A percentile compares a stretch with the other conserved stretches of the same genome.
These are phyloP conservation scores for Tuber indicum DNA, from an alignment of 495 filamentous ascomycete species.

Conservation along the genomic window DNA sequence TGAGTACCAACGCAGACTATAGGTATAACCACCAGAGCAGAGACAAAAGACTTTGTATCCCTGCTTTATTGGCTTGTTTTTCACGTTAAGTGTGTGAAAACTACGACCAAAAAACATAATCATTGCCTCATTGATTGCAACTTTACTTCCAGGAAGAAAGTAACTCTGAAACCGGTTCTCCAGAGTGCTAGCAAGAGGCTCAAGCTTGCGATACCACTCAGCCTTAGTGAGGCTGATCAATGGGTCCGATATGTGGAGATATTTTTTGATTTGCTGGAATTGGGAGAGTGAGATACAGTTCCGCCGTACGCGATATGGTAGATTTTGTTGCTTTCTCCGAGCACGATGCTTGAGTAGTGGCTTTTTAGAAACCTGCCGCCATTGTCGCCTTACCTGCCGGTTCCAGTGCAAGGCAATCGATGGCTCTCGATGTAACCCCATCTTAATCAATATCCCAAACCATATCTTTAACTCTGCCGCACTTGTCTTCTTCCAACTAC, in stretches of 20 bases:
- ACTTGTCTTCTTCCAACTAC: neutral
- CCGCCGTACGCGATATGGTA: neutral
- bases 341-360: neutral
- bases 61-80: conserved; percentile 18
- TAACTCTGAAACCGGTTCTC: neutral
- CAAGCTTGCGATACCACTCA: conserved; percentile 7
- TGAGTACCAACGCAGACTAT: neutral
- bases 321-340: neutral
- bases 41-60: conserved; percentile 12
- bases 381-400: neutral
- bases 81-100: conserved; percentile 12
- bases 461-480: conserved; percentile 7
- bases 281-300: neutral
- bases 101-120: conserved; percentile 13
- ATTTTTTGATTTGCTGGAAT: conserved; percentile 9
- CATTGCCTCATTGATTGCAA: conserved; percentile 18
- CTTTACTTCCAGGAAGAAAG: conserved; percentile 10
- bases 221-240: neutral
- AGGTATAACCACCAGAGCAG: conserved; percentile 1
- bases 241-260: conserved; percentile 8
- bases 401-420: too few relatives aligned
- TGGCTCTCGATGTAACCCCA: neutral
- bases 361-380: neutral
- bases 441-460: conserved; percentile 7
- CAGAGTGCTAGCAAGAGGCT: neutral